These are phyloP conservation scores for Penicillium vulpinum DNA, from an alignment of 2,329 filamentous ascomycete species.

Conservation along the genomic window DNA sequence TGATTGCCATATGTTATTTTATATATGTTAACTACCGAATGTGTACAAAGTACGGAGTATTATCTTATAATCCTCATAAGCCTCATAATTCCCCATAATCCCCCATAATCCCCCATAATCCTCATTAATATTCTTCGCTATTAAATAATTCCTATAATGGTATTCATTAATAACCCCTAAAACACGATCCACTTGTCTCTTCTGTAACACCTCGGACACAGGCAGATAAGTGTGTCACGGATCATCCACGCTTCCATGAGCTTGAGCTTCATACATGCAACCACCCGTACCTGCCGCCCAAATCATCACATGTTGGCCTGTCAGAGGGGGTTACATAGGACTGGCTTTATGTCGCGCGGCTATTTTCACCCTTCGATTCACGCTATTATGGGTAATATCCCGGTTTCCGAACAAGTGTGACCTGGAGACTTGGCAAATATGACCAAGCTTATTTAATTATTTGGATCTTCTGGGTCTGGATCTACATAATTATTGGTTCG, in stretches of 20 bases:
- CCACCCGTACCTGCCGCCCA: conserved; percentile 17
- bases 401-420: conserved; percentile 3
- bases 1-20: not conserved
- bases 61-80: not conserved
- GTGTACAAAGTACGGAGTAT: too few species aligned
- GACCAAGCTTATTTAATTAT: not conserved
- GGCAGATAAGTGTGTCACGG: conserved; percentile 9
- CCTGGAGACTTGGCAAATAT: conserved; percentile 2
- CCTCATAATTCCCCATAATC: not conserved
- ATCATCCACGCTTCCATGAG: conserved; percentile 10
- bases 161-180: too few species aligned
- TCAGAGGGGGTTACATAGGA: conserved; percentile 9
- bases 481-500: not conserved
- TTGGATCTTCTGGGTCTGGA: not conserved
- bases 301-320: conserved; percentile 14
- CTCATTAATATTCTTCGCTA: too few species aligned
- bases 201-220: conserved; percentile 17
- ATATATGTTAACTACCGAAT: too few species aligned
- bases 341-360: conserved; percentile 7
- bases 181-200: conserved; percentile 9
- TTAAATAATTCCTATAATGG: too few species aligned
- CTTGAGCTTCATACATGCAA: conserved; percentile 18
- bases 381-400: not conserved
- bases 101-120: too few species aligned
- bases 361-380: conserved; percentile 3